Conservation (phyloP, 2,329 filamentous ascomycete species). For the Fusarium xyrophilum region DNA sequence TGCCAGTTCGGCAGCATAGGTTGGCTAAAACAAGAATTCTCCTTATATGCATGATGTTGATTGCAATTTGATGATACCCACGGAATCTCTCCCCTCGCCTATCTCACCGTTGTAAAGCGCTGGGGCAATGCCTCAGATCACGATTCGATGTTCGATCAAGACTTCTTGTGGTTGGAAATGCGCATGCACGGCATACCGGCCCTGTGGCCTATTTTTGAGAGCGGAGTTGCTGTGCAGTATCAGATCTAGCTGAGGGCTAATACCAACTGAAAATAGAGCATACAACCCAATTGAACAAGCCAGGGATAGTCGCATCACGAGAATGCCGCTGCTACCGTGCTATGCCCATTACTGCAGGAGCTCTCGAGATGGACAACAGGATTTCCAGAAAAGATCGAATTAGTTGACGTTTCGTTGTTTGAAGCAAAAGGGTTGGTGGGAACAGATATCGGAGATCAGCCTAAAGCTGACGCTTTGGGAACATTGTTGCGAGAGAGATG, state of each 20-base stretch:
- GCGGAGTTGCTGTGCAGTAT: background rate
- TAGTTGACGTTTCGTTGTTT: background rate
- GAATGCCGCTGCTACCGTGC: background rate
- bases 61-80: constrained; percentile 41
- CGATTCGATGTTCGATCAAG: background rate
- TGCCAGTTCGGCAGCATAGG: constrained; percentile 21
- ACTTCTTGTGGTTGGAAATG: background rate
- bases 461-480: background rate
- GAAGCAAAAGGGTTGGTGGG: background rate
- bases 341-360: constrained; percentile 9
- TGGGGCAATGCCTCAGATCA: background rate
- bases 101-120: background rate
- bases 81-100: constrained; percentile 8
- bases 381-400: background rate
- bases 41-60: constrained; percentile 36
- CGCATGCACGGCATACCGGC: background rate
- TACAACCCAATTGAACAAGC: background rate
- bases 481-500: background rate
- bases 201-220: background rate
- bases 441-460: background rate
- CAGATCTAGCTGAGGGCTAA: background rate
- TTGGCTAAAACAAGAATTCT: background rate
- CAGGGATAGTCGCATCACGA: background rate
- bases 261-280: background rate
- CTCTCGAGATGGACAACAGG: background rate